Evolutionary conservation across 2,329 filamentous ascomycete genomes (phyloP), one percentile per base, ranked within the genome.

Genomic region (Aspergillus persii): DNA sequence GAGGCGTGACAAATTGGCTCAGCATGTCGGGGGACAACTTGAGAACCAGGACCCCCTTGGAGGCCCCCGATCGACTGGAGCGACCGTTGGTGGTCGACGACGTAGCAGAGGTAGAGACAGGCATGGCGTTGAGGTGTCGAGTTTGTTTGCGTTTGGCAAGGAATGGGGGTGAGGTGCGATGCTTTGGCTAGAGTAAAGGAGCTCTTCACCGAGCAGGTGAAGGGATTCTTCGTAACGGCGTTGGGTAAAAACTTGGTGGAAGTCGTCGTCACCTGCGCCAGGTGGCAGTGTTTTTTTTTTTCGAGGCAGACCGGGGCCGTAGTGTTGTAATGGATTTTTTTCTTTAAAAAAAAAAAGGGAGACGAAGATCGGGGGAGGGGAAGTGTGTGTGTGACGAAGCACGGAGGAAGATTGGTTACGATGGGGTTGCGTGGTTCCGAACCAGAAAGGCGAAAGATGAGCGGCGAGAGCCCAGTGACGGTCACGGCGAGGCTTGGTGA

Each of bases 11-110:
- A 54, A 79, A 78, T 36, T 71, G 71, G 60, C 70, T 68, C n/a
- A 80, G 67, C 5, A 72, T 36, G 8, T 69, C 65, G 4, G 75
- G 64, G 7, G 76, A 71, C 50, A 80, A 65, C 66, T 74, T 77
- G n/a, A 80, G 70, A 57, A 74, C 65, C 52, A 80, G 60, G 33
- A 71, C 66, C 62, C 62, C 62, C 62, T 74, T 74, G 46, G 73
- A 71, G 59, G 65, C 62, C 36, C 66, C 59, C 49, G 70, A 63
- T 48, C 70, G 65, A 64, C 65, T 74, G 54, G 73, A 70, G 69
- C 74, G 75, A 69, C 73, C 71, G 69, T 72, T 74, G 64, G 68
- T 67, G 65, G 61, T 67, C 63, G 66, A 63, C 46, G 66, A 63
- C 41, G 71, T 64, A 51, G 68, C 62, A 48, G 66, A 66, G 57